A percentile compares a stretch with the other conserved stretches of the same genome.
Conservation (phyloP, 2,329 filamentous ascomycete species). For the Exophiala sp. region DNA sequence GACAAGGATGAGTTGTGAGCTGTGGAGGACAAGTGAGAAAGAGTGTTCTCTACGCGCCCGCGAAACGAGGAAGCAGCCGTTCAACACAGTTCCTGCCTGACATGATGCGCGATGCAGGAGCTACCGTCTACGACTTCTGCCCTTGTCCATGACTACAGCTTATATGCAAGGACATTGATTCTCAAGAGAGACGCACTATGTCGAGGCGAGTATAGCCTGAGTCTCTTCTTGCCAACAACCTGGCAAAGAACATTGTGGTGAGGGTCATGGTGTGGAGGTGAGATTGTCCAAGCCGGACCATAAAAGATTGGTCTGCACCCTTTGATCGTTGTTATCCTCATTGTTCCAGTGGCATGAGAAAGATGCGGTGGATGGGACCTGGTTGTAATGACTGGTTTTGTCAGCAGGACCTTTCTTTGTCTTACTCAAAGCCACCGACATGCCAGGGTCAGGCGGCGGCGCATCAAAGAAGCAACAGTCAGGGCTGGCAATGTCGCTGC, state of each 20-base stretch:
- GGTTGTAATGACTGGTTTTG: constrained; percentile 12
- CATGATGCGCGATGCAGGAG: too few relatives aligned
- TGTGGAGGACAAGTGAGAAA: neutral
- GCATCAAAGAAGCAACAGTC: constrained; percentile 78
- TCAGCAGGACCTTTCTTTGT: constrained; percentile 5
- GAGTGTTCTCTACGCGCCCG: neutral
- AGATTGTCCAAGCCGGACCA: constrained; percentile 81
- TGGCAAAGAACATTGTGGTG: constrained; percentile 92
- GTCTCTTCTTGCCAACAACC: constrained; percentile 84
- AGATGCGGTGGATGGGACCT: constrained; percentile 21
- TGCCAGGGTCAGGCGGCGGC: constrained; percentile 52
- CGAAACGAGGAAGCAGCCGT: too few relatives aligned
- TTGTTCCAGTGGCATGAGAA: neutral
- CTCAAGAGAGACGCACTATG: constrained; percentile 40
- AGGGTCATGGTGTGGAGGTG: constrained; percentile 87
- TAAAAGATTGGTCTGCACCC: constrained; percentile 75
- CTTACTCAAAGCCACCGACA: constrained; percentile 43
- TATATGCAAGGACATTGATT: too few relatives aligned
- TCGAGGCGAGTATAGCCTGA: constrained; percentile 76
- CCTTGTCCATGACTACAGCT: too few relatives aligned
- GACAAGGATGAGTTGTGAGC: neutral
- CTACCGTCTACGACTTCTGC: too few relatives aligned
- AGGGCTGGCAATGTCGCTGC: constrained; percentile 72
- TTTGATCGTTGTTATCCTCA: constrained; percentile 20
- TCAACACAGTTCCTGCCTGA: too few relatives aligned